Evolutionary conservation across 2,329 filamentous ascomycete genomes (phyloP), one percentile per base, ranked within the genome.

Genomic region (Calonectria pseudoreteaudii): DNA sequence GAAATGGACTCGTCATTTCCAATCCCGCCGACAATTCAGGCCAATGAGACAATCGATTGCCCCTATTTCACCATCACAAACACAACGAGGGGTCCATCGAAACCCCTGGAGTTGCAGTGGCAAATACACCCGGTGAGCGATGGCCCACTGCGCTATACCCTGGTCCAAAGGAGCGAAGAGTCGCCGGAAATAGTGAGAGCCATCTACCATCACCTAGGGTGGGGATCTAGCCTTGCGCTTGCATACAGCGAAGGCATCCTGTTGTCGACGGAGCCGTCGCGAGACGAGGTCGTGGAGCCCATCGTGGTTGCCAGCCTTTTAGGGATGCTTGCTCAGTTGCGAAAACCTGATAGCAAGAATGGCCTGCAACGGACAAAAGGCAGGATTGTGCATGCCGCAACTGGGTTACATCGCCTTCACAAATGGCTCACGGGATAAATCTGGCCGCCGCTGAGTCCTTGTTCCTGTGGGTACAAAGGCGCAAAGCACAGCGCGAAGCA

Each of bases 131-230:
- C 56, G 18, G 56, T 60, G 23, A 41, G 34, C 56, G 56, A 60
- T 20, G 56, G 56, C n/a, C 56, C 56, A n/a, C n/a, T 60, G 56
- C 34, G 56, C 34, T 60, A 60, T 6, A 60, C 56, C 56, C 56
- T 60, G 11, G n/a, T 60, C 10, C 56, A 60, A 28, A 10, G 34
- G n/a, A 41, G 56, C n/a, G 56, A 60, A 7, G 56, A 41, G 23
- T 60, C 56, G 16, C 34, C 56, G 11, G 56, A 28, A 26, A 60
- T 26, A 18, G 23, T 60, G 34, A n/a, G 34, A 9, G 56, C 56
- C 34, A 60, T 60, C 56, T 60, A 60, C 14, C 56, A 60, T 7
- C 56, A 50, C 31, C 31, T 66, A n/a, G 56, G 56, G 56, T 60
- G 56, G 56, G 56, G 56, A n/a, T 7, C 56, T 20, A 60, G 56